Evolutionary conservation across 352 stramenopile species (phyloP).

Genomic region (Pythium oligandrum): DNA sequence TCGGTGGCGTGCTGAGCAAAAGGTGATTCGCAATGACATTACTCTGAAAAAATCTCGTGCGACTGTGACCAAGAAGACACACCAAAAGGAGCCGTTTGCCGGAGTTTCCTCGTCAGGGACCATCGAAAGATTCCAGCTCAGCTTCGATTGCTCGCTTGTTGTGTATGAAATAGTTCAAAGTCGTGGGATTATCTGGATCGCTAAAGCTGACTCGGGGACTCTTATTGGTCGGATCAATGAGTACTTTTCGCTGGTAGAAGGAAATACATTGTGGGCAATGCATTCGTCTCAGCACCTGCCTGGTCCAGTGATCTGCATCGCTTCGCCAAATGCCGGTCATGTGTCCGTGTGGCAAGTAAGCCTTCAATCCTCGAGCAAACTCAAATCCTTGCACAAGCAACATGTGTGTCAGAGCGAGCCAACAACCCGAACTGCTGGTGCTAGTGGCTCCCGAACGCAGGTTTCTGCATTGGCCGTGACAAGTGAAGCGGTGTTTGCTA

Average conservation of each 20-base stretch:
- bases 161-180: conserved; percentile 2
- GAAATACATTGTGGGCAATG: too few relatives aligned
- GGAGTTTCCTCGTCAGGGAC: conserved; percentile 1
- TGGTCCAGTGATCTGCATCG: background rate
- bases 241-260: background rate
- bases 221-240: conserved; percentile 10
- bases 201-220: background rate
- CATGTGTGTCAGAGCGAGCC: background rate
- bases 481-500: background rate
- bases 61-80: too few relatives aligned
- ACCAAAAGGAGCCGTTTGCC: background rate
- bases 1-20: background rate
- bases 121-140: conserved; percentile 5
- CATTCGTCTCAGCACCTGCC: too few relatives aligned
- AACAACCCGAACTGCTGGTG: too few relatives aligned
- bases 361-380: too few relatives aligned
- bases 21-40: too few relatives aligned
- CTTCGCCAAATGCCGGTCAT: conserved; percentile 5
- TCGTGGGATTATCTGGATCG: conserved; percentile 6
- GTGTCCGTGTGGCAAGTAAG: background rate
- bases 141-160: background rate
- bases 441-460: too few relatives aligned
- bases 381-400: background rate
- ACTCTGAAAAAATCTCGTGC: too few relatives aligned
- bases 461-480: too few relatives aligned